Evolutionary conservation across 768 basidiomycete genomes (phyloP), one percentile per base, ranked within the genome.

Genomic region (Termitomyces sp.): DNA sequence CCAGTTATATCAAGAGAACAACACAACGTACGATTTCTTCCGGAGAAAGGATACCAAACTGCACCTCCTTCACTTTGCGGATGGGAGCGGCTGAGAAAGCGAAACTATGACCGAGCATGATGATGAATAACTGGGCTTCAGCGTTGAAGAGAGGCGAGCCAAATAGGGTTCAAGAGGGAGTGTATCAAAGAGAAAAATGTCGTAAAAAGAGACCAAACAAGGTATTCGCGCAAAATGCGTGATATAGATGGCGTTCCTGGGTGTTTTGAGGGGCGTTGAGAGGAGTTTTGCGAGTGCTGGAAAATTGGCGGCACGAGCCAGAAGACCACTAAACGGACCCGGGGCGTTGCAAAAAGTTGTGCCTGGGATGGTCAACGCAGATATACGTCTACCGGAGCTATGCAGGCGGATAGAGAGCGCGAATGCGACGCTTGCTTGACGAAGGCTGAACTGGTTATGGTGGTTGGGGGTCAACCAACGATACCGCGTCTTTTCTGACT

Each of bases 11-110:
- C 39, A 54, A 45, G 49, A 60, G 64, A 61, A 55, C 41, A 54
- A 44, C 62, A 54, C 58, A 3, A 83, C 88, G 69, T 68, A 98
- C 94, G 68, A 98, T 98, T 81, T 98, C 97, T 75, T 98, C 97
- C 10, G 97, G 97, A 34, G 94, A 95, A 65, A 99, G 86, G 65
- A 99, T 94, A 66, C 96, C 94, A 79, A 98, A 98, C 72, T 98
- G 95, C 60, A 98, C 95, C 76, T 98, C 95, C 78, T 87, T 90
- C 66, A 98, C 91, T 75, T 92, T 93, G 75, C 91, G 89, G 73
- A 96, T 82, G 30, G 96, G 96, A 53, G 94, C 95, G 67, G 91
- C 86, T 27, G 95, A 97, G 73, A 83, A 91, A 59, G 94, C 91
- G 66, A 94, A 93, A 72, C 89, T 88, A 75, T 92, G 90, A 62